Evolutionary conservation across 495 filamentous ascomycete genomes (phyloP), one percentile per base, ranked within the genome.

Genomic region (Aspergillus affinis): DNA sequence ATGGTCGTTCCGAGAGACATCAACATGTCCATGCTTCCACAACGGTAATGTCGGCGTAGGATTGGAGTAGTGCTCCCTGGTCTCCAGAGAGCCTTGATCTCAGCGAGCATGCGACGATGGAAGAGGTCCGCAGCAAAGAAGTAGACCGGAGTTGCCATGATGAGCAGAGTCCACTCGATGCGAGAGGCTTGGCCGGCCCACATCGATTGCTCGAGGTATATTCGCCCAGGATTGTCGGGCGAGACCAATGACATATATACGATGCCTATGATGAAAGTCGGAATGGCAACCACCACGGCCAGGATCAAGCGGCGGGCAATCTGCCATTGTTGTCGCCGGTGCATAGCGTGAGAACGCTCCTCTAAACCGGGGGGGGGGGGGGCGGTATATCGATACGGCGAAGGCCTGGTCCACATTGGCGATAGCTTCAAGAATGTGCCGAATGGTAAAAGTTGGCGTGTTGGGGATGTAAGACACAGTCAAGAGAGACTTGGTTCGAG

Each of bases 11-110:
- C 93, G 15, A 93, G 78, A 12, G 90, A 95, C 65, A 98, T 90
- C 59, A 98, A 81, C 69, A 93, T 86, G 66, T 97, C 95, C 93
- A 98, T 98, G 73, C 92, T 96, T 15, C 93, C 93, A 65, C 97
- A 98, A 17, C 90, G 86, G 64, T 92, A 93, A 63, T 97, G 92
- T 18, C 94, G 78, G 58, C 87, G 83, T 20, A 90, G 65, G 9
- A 96, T 67, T 0, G 93, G 92, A 2, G 88, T 86, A 13, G 79
- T 83, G 70, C 92, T 97, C 47, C 86, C 83, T 18, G 74, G 85
- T 32, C 90, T 80, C 93, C 93, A 98, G 21, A 97, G 71, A 0
- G 87, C 82, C 58, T 79, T 76, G 19, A 98, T 79, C 65, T 97
- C 93, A 68, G 91, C 93, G 20, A 91, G 65, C 0, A 90, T 88